Evolutionary conservation across 2,329 filamentous ascomycete species (phyloP).

Genomic region (Alternaria consortialis): DNA sequence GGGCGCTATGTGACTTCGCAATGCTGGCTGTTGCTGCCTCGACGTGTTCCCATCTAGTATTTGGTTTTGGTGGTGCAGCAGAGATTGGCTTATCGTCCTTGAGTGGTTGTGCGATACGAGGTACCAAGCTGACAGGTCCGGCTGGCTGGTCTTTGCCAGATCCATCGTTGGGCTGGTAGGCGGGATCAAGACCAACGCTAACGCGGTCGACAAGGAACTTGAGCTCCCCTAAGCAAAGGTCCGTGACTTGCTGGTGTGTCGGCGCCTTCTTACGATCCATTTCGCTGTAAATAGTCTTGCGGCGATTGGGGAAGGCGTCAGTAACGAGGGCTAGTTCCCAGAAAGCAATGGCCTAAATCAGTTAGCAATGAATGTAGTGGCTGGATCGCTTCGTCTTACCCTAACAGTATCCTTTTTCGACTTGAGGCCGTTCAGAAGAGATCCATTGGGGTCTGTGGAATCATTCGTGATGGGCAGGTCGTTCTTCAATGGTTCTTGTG

Average conservation of each 20-base stretch:
- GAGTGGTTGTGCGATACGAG: slow-evolving; percentile 59
- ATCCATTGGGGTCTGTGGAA: slow-evolving; percentile 91
- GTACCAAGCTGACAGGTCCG: slow-evolving; percentile 56
- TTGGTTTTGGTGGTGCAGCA: slow-evolving; percentile 52
- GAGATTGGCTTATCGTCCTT: slow-evolving; percentile 59
- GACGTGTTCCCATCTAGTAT: slow-evolving; percentile 41
- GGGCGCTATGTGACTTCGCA: slow-evolving; percentile 52
- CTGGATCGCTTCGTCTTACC: slow-evolving; percentile 55
- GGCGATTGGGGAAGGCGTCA: slow-evolving; percentile 74
- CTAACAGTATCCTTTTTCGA: slow-evolving; percentile 81
- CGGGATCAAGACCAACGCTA: slow-evolving; percentile 56
- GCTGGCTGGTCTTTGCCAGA: slow-evolving; percentile 25
- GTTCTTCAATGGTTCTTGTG: slow-evolving; percentile 82
- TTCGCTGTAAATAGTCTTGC: slow-evolving; percentile 84
- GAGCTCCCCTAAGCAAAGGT: slow-evolving; percentile 74
- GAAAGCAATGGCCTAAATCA: slow-evolving; percentile 76
- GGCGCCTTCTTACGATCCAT: slow-evolving; percentile 82
- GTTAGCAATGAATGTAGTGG: slow-evolving; percentile 15
- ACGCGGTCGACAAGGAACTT: slow-evolving; percentile 74
- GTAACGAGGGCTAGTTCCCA: slow-evolving; percentile 90
- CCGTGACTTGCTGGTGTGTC: slow-evolving; percentile 81
- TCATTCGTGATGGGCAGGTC: slow-evolving; percentile 83
- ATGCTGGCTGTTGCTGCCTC: slow-evolving; percentile 52
- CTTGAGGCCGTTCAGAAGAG: slow-evolving; percentile 82
- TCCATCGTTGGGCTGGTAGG: slow-evolving; percentile 28